Evolutionary conservation across 2,329 filamentous ascomycete species (phyloP).

Genomic region (Cladophialophora carrionii): DNA sequence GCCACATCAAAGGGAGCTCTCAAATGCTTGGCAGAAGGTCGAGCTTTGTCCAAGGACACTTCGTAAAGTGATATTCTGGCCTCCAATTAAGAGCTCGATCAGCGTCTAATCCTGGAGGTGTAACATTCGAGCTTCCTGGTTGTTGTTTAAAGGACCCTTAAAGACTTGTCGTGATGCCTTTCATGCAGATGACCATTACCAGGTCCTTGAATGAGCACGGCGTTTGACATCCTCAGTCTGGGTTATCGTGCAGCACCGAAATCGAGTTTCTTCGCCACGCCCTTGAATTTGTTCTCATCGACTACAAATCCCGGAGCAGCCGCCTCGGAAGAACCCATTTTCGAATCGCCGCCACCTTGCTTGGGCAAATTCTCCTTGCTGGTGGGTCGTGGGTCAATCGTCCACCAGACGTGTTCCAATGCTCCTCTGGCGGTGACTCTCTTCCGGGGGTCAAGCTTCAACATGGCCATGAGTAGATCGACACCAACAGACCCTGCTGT

Average conservation of each 20-base stretch:
- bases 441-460: conserved; percentile 83
- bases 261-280: conserved; percentile 81
- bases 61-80: background rate
- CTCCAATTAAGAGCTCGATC: background rate
- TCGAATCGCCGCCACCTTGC: conserved; percentile 69
- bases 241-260: conserved; percentile 58
- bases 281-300: conserved; percentile 62
- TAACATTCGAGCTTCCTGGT: background rate
- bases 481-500: conserved; percentile 80
- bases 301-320: conserved; percentile 69
- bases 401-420: conserved; percentile 85
- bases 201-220: background rate
- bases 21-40: background rate
- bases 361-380: conserved; percentile 78
- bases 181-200: background rate
- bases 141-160: background rate
- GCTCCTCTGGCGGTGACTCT: conserved; percentile 76
- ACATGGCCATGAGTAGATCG: conserved; percentile 82
- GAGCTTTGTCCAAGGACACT: background rate
- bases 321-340: conserved; percentile 81
- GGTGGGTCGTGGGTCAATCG: conserved; percentile 78
- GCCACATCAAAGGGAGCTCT: background rate
- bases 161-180: background rate
- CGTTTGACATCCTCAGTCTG: background rate
- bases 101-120: background rate